Evolutionary conservation across 1,284 basidiomycete genomes (phyloP).

Genomic region (Ceratobasidium sp.): DNA sequence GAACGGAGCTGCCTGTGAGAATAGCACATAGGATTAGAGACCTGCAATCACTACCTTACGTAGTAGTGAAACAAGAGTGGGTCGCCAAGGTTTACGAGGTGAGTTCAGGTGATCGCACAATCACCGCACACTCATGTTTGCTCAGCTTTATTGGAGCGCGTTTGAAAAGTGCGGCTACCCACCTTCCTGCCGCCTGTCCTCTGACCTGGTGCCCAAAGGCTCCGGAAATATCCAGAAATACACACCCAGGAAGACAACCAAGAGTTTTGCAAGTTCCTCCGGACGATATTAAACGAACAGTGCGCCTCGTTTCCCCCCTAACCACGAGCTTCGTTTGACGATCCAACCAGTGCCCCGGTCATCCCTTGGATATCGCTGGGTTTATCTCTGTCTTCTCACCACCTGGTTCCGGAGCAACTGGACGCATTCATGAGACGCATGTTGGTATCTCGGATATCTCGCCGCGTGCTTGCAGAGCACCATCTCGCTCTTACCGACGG

Average conservation of each 20-base stretch:
- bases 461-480: conserved; percentile 87
- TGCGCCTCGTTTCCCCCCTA: conserved; percentile 52
- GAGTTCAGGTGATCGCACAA: conserved; percentile 47
- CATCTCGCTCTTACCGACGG: conserved; percentile 82
- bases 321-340: conserved; percentile 42
- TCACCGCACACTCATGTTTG: conserved; percentile 18
- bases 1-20: conserved; percentile 84
- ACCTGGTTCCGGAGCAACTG: conserved; percentile 76
- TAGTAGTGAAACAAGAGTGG: conserved; percentile 86
- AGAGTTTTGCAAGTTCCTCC: conserved; percentile 75
- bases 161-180: conserved; percentile 70
- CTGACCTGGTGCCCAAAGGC: conserved; percentile 55
- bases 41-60: conserved; percentile 83
- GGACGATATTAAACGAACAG: conserved; percentile 76
- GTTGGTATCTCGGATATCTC: conserved; percentile 87
- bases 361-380: conserved; percentile 80
- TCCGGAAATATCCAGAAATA: conserved; percentile 78
- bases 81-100: conserved; percentile 87
- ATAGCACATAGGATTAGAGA: conserved; percentile 89
- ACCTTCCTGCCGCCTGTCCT: background rate
- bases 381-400: conserved; percentile 76
- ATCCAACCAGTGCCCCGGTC: conserved; percentile 63
- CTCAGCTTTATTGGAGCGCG: conserved; percentile 77
- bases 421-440: conserved; percentile 91
- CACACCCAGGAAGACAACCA: conserved; percentile 78